phyloP scores from a whole-genome alignment of 1,284 basidiomycete genomes.

The Heterobasidion irregulare region DNA sequence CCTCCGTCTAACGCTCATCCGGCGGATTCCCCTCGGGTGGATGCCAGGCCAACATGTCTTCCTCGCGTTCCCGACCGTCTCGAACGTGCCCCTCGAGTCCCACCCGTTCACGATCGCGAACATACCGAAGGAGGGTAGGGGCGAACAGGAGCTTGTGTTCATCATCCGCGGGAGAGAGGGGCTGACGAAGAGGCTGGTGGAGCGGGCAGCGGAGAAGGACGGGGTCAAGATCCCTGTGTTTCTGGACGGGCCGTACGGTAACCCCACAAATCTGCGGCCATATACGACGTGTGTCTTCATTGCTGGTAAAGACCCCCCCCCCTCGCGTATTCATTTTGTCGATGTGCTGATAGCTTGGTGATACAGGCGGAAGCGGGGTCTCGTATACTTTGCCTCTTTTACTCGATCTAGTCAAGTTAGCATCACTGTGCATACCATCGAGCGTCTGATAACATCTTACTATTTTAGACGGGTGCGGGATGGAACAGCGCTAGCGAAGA shows the following conservation, averaged over 20 bases:
- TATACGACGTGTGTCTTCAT: conserved; percentile 39
- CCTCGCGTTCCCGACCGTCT: conserved; percentile 37
- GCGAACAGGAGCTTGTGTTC: conserved; percentile 33
- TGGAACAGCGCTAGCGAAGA: conserved; percentile 20
- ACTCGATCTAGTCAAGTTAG: conserved; percentile 31
- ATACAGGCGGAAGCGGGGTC: conserved; percentile 39
- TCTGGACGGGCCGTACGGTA: conserved; percentile 48
- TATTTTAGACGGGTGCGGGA: conserved; percentile 16
- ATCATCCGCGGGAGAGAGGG: conserved; percentile 38
- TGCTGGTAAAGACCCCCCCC: conserved; percentile 28
- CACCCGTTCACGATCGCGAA: conserved; percentile 52
- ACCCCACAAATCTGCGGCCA: conserved; percentile 31
- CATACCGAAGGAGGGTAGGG: conserved; percentile 16
- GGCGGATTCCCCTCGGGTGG: conserved; percentile 32
- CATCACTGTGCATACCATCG: neutral
- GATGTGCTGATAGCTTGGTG: neutral
- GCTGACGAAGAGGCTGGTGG: conserved; percentile 35
- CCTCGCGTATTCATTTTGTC: neutral
- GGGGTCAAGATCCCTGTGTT: conserved; percentile 27
- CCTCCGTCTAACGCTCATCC: conserved; percentile 26
- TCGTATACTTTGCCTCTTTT: conserved; percentile 41
- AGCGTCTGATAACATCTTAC: too few species aligned
- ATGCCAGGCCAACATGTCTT: conserved; percentile 50
- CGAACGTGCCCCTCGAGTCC: conserved; percentile 34
- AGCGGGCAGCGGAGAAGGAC: conserved; percentile 20